Evolutionary conservation across 352 stramenopile species (phyloP).

Genomic region (Globisporangium uncinulatum): DNA sequence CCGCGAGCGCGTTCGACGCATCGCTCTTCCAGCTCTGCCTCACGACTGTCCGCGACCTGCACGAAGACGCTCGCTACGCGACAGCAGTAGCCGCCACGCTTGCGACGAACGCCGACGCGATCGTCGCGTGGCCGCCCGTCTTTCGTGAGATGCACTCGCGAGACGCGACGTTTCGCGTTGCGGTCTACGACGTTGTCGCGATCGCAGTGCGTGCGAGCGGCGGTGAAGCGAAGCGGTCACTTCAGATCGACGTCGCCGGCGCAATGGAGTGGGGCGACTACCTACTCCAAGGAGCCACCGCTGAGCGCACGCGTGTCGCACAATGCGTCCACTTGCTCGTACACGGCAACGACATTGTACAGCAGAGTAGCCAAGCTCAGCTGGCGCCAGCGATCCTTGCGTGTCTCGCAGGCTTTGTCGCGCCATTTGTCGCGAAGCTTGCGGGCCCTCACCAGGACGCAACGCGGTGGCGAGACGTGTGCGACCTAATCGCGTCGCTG

Average conservation of each 20-base stretch:
- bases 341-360: background rate
- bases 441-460: background rate
- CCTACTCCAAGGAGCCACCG: background rate
- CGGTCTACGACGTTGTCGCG: background rate
- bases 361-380: background rate
- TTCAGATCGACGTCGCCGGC: background rate
- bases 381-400: background rate
- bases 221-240: background rate
- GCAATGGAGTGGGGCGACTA: background rate
- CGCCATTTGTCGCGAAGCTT: background rate
- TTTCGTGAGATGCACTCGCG: background rate
- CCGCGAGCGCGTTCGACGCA: background rate
- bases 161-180: background rate
- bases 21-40: slow-evolving; percentile 4
- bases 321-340: background rate
- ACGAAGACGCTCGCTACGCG: background rate
- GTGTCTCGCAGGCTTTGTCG: background rate
- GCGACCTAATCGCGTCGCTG: background rate
- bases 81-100: background rate
- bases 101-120: background rate
- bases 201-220: background rate
- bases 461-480: background rate
- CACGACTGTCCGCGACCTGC: background rate
- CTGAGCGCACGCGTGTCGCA: slow-evolving; percentile 1
- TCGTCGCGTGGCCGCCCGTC: background rate